Evolutionary conservation across 108 stramenopile genomes (phyloP).

Genomic region (Discostella pseudostelligera): DNA sequence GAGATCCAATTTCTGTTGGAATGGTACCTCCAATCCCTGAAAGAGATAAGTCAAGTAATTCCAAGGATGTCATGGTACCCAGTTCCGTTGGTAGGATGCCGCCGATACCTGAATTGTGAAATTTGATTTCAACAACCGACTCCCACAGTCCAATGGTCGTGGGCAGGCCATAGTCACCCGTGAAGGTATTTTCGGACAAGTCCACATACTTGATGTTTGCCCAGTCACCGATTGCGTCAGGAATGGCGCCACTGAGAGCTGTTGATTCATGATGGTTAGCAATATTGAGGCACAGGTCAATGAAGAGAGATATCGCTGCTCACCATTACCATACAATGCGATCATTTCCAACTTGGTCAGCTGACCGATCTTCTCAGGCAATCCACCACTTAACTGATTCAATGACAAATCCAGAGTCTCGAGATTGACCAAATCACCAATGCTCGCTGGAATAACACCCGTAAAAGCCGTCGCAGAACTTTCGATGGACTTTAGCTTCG

Average conservation of each 20-base stretch:
- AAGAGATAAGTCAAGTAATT: conserved; percentile 42
- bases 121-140: conserved; percentile 5
- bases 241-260: conserved; percentile 7
- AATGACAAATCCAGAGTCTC: conserved; percentile 5
- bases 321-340: conserved; percentile 1
- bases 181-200: conserved; percentile 26
- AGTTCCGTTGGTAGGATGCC: conserved; percentile 56
- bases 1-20: conserved; percentile 31
- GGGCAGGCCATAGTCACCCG: conserved; percentile 15
- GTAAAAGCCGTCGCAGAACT: conserved; percentile 24
- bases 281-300: not conserved
- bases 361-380: conserved; percentile 16
- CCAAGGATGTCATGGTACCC: conserved; percentile 26
- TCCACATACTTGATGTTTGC: conserved; percentile 19
- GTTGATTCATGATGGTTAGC: not conserved
- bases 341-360: conserved; percentile 1
- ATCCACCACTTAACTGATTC: conserved; percentile 23
- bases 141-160: conserved; percentile 19
- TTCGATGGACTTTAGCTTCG: conserved; percentile 9
- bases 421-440: conserved; percentile 25
- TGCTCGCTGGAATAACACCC: conserved; percentile 35
- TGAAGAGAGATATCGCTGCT: not conserved
- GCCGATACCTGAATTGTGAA: conserved; percentile 40
- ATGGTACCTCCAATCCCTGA: conserved; percentile 30
- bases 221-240: conserved; percentile 15